Base-by-base conservation (phyloP, 306 rosid genomes). In the Dryas drummondii region DNA sequence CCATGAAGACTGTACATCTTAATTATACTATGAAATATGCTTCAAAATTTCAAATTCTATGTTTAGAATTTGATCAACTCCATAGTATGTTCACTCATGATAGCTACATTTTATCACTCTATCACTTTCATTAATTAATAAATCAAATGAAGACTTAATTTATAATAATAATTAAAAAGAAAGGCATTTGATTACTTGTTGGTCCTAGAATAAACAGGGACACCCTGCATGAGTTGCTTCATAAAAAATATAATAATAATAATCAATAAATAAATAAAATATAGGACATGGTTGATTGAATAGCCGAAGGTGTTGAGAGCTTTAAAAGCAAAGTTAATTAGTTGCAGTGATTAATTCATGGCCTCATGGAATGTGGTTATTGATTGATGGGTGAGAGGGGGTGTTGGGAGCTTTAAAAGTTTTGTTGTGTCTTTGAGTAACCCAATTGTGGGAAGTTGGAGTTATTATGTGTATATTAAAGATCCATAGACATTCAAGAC, bases 331-430 rank as follows among this genome's bases (percentile, higher is more conserved):
- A 59, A 40, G 37, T 41, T 48, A 55, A 41, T 45, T 81, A 78
- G 70, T 80, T 67, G 73, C 76, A 67, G 81, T 42, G 84, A 63
- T 83, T 77, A 85, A 80, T 84, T 82, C 51, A 84, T 51, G 80
- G 74, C 47, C 77, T 60, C 86, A 76, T 70, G 80, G 74, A 57
- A 74, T 45, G 79, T 78, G 77, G 73, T 80, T 86, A 78, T 76
- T 50, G 82, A 78, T 76, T 50, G 82, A 87, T 86, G 88, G 88
- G 40, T 71, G 86, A 76, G 69, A 81, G 66, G 54, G 87, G 93
- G 90, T 86, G 93, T 86, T 87, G 96, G 84, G 89, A 82, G 89
- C 89, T 86, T 91, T 86, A 74, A 87, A 82, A 82, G 74, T 68
- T 71, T 17, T 79, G 49, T 76, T 63, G 82, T 72, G 2, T 83